Percentiles rank a stretch among this genome's conserved stretches.
phyloP scores from a whole-genome alignment of 352 stramenopile species.

The Phytophthora ohioensis region DNA sequence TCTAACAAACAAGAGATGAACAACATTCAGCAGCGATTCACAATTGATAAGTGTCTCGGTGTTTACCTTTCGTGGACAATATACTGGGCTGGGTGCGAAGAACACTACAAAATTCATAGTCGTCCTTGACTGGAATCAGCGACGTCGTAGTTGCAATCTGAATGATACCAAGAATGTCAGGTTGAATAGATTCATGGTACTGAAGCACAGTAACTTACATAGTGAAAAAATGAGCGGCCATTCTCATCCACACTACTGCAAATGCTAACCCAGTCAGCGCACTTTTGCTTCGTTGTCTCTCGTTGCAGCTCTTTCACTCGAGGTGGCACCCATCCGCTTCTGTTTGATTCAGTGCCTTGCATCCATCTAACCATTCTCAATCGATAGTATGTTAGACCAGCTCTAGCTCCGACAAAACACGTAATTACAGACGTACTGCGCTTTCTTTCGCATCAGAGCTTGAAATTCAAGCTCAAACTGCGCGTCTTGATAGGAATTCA shows the following conservation, averaged over 20 bases:
- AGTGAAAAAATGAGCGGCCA: conserved; percentile 62
- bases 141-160: conserved; percentile 33
- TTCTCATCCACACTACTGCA: conserved; percentile 47
- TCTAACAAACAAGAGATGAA: conserved; percentile 29
- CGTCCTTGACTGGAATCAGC: conserved; percentile 17
- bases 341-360: conserved; percentile 9
- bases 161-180: conserved; percentile 6
- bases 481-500: conserved; percentile 36
- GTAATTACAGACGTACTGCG: conserved; percentile 26
- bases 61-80: conserved; percentile 41
- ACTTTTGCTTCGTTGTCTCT: conserved; percentile 30
- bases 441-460: conserved; percentile 46
- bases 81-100: conserved; percentile 38
- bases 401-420: not conserved
- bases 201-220: conserved; percentile 34
- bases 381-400: conserved; percentile 5
- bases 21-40: not conserved
- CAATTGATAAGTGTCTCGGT: not conserved
- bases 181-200: not conserved
- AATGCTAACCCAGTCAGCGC: conserved; percentile 43
- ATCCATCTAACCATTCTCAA: conserved; percentile 4
- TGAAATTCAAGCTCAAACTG: conserved; percentile 37
- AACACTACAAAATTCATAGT: conserved; percentile 38
- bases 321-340: conserved; percentile 51
- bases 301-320: conserved; percentile 53